Conservation (phyloP, 108 stramenopile genomes). For the Conticribra guillardii region DNA sequence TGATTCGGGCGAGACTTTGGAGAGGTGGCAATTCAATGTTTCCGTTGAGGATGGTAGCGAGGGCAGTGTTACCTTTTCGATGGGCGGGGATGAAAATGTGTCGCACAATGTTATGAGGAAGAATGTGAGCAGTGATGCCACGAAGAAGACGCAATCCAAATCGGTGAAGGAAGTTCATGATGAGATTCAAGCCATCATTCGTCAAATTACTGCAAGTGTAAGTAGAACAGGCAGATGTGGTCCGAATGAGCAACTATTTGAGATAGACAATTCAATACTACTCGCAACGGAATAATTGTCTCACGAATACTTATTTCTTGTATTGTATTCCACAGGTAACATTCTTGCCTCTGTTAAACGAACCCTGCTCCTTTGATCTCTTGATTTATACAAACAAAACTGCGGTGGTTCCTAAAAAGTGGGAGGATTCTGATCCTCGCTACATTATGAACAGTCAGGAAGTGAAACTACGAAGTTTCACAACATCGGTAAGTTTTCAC, state of each 20-base stretch:
- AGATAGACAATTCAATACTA: no score
- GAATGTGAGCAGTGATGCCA: not conserved
- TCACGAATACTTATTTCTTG: no score
- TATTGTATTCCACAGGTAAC: no score
- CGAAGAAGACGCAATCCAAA: conserved; percentile 57
- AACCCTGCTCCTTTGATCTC: conserved; percentile 98
- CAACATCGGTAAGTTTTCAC: conserved; percentile 76
- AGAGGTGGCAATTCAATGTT: conserved; percentile 99
- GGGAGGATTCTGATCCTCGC: conserved; percentile 97
- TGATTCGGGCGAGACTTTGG: conserved; percentile 94
- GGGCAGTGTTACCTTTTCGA: conserved; percentile 16
- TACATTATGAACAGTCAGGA: conserved; percentile 95
- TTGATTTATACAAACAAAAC: conserved; percentile 94
- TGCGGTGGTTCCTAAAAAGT: conserved; percentile 85
- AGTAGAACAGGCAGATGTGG: conserved; percentile 10
- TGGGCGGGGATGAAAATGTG: conserved; percentile 12
- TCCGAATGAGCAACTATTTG: no score
- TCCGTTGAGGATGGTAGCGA: conserved; percentile 53
- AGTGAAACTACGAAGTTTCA: conserved; percentile 94
- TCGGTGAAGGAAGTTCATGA: conserved; percentile 92
- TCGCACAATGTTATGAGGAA: conserved; percentile 26
- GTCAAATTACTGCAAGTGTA: conserved; percentile 96
- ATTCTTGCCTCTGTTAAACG: conserved; percentile 95
- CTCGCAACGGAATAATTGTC: no score
- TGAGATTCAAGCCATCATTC: conserved; percentile 98